Base-by-base conservation (phyloP, 495 filamentous ascomycete species). In the Entonaema liquescens region DNA sequence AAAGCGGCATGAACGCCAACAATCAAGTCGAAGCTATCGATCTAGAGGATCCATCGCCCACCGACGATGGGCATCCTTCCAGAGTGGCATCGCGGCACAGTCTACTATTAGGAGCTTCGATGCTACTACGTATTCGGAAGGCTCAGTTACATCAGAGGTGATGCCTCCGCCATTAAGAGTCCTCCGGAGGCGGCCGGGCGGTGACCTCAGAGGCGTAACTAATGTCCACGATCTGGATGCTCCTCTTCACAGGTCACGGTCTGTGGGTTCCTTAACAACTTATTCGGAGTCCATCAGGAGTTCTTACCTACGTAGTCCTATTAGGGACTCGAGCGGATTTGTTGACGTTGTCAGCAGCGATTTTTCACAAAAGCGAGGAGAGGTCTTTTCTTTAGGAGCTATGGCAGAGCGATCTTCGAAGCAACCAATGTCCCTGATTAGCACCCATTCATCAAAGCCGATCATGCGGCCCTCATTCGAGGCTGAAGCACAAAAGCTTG, bases 381-480 rank as follows among this genome's bases (percentile, higher is more conserved):
- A 84, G n/a, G 73, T 79, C 0, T 88, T 87, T 70, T 90, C 88
- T 6, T 78, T 90, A 11, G 88, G 88, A 28, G 85, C 84, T 38
- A 79, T 90, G 42, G 85, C 87, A 4, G 83, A 85, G 65, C 74
- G 80, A 57, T 71, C 79, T n/a, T 74, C 78, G 0, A 84, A 84
- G 60, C 80, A 62, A 6, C 65, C 76, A 15, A 59, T 84, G 29
- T 93, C 90, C 2, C 82, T 96, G 7, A 87, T 95, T 36, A 89
- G 87, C 55, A 92, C 90, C 0, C 89, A 91, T 73, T 92, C 90
- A 1, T 91, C 90, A 2, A 90, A 93, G 72, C 90, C 89, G 13
- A 85, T 93, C 42, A 82, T 95, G 81, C 85, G 92, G 42, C 91
- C 92, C 11, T 97, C 94, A 0, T 98, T 98, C 63, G 92, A 98